A percentile compares a stretch with the other conserved stretches of the same genome.
Conservation (phyloP, 169 alveolate species). For the Eimeria maxima region DNA sequence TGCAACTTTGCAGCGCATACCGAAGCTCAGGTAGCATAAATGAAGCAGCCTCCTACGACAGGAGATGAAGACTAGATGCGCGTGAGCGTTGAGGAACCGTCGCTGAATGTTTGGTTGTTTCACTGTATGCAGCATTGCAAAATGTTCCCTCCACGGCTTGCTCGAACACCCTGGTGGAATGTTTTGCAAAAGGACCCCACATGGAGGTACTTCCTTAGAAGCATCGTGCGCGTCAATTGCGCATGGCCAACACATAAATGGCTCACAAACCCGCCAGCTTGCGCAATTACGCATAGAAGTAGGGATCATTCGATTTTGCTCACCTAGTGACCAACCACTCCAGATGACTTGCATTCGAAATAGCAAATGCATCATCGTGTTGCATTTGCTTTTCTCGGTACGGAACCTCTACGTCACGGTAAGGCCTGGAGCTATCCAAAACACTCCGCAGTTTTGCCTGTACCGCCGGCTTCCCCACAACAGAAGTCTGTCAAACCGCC, state of each 20-base stretch:
- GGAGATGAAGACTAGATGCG: background rate
- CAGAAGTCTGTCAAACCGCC: too few relatives aligned
- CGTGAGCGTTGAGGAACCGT: background rate
- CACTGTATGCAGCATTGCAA: background rate
- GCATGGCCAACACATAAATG: background rate
- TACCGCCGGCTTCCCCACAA: too few relatives aligned
- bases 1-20: background rate
- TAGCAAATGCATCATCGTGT: background rate
- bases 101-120: background rate
- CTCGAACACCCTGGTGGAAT: background rate
- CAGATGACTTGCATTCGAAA: background rate
- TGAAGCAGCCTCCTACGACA: background rate
- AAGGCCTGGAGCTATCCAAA: background rate
- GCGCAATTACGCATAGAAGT: background rate
- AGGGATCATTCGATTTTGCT: background rate
- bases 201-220: background rate
- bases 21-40: too few relatives aligned
- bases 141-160: background rate
- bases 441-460: too few relatives aligned
- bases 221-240: background rate
- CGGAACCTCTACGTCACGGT: background rate
- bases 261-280: background rate
- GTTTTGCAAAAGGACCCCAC: background rate
- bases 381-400: background rate
- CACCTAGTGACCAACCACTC: background rate